Conservation (phyloP, 2,329 filamentous ascomycete species). For the Fusarium chlamydosporum region DNA sequence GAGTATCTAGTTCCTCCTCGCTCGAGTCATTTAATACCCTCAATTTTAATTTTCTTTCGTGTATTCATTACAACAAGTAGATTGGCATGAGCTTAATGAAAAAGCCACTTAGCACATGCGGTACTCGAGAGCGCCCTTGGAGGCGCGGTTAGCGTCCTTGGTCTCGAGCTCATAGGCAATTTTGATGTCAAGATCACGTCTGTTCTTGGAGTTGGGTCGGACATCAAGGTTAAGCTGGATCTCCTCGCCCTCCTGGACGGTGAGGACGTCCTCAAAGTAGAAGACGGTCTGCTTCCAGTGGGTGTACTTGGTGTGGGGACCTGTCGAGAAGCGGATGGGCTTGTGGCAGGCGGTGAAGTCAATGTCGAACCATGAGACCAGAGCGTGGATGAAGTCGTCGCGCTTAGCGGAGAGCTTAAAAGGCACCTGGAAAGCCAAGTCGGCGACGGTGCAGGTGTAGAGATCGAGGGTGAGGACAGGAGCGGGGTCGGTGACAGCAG, state of each 20-base stretch:
- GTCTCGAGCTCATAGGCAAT: constrained; percentile 87
- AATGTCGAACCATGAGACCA: constrained; percentile 99
- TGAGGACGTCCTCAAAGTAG: constrained; percentile 93
- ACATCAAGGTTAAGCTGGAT: constrained; percentile 81
- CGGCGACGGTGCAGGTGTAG: constrained; percentile 86
- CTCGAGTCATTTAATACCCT: constrained; percentile 17
- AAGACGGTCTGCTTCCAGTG: constrained; percentile 99
- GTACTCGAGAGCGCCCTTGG: constrained; percentile 81
- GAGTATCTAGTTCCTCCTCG: constrained; percentile 34
- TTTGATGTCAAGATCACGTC: constrained; percentile 92
- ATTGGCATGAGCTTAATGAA: constrained; percentile 8
- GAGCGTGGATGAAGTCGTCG: constrained; percentile 94
- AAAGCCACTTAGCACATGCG: constrained; percentile 73
- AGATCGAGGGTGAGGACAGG: constrained; percentile 90
- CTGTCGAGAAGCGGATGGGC: constrained; percentile 95
- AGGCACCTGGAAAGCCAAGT: constrained; percentile 85
- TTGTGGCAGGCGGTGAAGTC: constrained; percentile 99
- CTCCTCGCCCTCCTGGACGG: constrained; percentile 88
- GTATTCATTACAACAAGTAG: constrained; percentile 48
- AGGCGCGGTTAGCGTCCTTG: constrained; percentile 76
- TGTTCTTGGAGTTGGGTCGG: constrained; percentile 93
- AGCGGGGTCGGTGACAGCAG: constrained; percentile 92
- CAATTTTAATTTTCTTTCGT: constrained; percentile 38
- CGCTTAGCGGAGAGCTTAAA: constrained; percentile 84
- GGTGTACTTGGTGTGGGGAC: constrained; percentile 98